A percentile compares a stretch with the other conserved stretches of the same genome.
Evolutionary conservation across 1,284 basidiomycete species (phyloP).

Genomic region (Thecaphora frezii): DNA sequence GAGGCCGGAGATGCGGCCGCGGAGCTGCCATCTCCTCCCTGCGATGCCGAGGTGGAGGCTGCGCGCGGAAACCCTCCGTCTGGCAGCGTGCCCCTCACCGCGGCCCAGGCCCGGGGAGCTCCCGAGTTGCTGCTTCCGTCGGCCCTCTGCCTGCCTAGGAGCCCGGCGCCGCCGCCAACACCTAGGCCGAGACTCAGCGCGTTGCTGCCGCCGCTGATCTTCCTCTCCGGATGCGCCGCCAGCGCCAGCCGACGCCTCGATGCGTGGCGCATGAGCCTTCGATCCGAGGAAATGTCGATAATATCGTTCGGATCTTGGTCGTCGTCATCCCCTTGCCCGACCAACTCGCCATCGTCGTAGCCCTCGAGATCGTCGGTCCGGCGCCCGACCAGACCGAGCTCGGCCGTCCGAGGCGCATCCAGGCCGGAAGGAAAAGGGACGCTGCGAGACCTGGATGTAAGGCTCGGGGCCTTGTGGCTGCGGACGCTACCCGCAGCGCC

Average conservation of each 20-base stretch:
- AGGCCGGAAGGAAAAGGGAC: constrained; percentile 18
- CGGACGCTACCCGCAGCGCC: not conserved
- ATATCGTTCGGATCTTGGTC: constrained; percentile 41
- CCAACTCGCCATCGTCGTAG: constrained; percentile 9
- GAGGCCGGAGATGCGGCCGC: no score
- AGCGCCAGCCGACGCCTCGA: constrained; percentile 31
- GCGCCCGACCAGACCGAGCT: constrained; percentile 8
- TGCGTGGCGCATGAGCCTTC: constrained; percentile 28
- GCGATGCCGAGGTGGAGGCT: not conserved
- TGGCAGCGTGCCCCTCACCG: not conserved
- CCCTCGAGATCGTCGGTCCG: not conserved
- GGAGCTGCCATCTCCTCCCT: not conserved
- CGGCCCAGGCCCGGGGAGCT: not conserved
- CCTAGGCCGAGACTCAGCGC: not conserved
- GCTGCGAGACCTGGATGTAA: constrained; percentile 4
- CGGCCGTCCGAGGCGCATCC: constrained; percentile 21
- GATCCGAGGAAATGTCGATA: constrained; percentile 40
- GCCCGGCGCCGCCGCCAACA: no score
- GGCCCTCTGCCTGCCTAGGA: not conserved
- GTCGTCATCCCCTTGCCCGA: constrained; percentile 18
- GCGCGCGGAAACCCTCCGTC: no score
- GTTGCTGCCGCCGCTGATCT: not conserved
- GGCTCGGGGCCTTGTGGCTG: not conserved
- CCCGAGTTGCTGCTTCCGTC: not conserved
- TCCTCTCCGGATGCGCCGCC: constrained; percentile 27